These are phyloP conservation scores for Salvia sclarea DNA, from an alignment of 305 asterid genomes.

Conservation along the genomic window DNA sequence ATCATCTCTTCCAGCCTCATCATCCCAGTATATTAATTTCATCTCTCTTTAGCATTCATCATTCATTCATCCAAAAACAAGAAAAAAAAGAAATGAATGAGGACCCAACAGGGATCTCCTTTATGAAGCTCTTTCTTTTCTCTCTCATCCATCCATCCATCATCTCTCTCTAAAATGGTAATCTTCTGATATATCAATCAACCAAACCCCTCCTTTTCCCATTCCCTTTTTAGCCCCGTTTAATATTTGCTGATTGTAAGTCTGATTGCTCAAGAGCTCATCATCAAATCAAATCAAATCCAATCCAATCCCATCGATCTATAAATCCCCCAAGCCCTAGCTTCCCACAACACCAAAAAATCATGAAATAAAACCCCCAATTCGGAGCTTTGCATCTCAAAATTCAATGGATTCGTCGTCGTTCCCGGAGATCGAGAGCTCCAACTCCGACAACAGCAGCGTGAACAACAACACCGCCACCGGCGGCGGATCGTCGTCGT, in stretches of 20 bases:
- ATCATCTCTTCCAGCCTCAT: constrained; percentile 29
- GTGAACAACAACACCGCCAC: constrained; percentile 30
- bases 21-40: constrained; percentile 22
- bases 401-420: constrained; percentile 49
- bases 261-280: constrained; percentile 11
- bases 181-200: constrained; percentile 48
- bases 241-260: constrained; percentile 23
- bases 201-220: constrained; percentile 22
- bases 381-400: too few species aligned
- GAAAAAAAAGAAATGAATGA: not conserved
- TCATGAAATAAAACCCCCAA: too few species aligned
- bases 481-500: constrained; percentile 29
- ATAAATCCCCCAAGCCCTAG: not conserved
- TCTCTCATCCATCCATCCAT: constrained; percentile 23
- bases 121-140: not conserved
- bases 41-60: constrained; percentile 30
- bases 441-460: constrained; percentile 49
- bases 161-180: constrained; percentile 49
- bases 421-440: constrained; percentile 54
- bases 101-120: not conserved
- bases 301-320: constrained; percentile 11
- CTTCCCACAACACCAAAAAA: constrained; percentile 9
- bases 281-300: not conserved
- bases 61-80: constrained; percentile 17
- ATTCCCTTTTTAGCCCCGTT: constrained; percentile 27